Base-by-base conservation (phyloP, 805 yeast genomes). In the Phaffomyces opuntiae region DNA sequence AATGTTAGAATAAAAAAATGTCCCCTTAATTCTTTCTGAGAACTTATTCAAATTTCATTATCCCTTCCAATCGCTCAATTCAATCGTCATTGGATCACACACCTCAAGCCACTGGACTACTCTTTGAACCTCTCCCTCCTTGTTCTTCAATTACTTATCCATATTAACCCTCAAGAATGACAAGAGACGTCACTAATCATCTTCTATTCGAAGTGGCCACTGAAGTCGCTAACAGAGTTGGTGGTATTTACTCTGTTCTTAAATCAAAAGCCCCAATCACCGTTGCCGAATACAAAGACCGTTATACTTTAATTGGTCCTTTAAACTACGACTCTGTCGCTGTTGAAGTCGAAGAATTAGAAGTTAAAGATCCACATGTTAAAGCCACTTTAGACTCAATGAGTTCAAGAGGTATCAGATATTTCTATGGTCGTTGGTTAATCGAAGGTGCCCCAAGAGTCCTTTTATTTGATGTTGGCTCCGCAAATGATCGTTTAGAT, bases 371-470 rank as follows among this genome's bases (percentile, higher is more conserved):
- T 55, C 74, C 75, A 1, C 63, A 67, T 39, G 66, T 90, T 51
- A 75, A 74, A 57, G 73, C 72, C 25, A 72, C 95, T 1, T 69
- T 91, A 55, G 82, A 83, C 47, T 73, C 87, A 12, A 91, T 91
- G 98, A 67, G 77, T 40, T 74, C 76, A 14, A 73, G 96, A 41
- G 98, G 98, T 29, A 78, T 91, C 52, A 68, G 75, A 47, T 87
- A 83, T 72, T 69, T 89, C 43, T 90, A 91, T 60, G 98, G 97
- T 40, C 76, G 97, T 48, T 91, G 99, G 99, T 76, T 91, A 56
- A 89, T 91, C 56, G 99, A 93, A 63, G 97, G 98, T 17, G 96
- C 98, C 0, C 99, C 99, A 21, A 70, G 96, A 43, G 98, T 93
- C 24, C 69, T 91, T 39, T 70, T 91, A 40, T 93, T 93, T 57